phyloP scores from a whole-genome alignment of 78 protist species.

The Dictyostelium citrinum region DNA sequence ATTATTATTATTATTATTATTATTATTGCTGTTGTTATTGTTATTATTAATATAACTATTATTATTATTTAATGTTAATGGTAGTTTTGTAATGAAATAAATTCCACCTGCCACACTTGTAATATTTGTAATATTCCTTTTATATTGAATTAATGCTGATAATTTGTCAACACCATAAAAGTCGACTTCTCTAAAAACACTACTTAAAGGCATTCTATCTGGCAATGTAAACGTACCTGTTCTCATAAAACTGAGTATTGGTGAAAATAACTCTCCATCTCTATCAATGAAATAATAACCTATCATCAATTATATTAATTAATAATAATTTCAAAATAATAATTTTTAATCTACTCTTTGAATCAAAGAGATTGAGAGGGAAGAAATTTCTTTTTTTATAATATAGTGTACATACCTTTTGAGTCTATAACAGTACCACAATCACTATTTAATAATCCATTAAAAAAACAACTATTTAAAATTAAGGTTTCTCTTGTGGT shows the following conservation, averaged over 20 bases:
- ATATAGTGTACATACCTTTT: not conserved
- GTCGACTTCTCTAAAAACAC: not conserved
- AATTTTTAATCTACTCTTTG: too few species aligned
- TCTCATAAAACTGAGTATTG: slow-evolving; percentile 29
- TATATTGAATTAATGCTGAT: not conserved
- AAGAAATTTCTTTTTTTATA: too few species aligned
- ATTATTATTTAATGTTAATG: not conserved
- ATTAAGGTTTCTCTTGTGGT: slow-evolving; percentile 37
- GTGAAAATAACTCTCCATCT: slow-evolving; percentile 51
- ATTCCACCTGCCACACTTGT: not conserved
- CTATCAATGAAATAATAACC: slow-evolving; percentile 59
- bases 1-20: not conserved
- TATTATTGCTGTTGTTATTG: not conserved
- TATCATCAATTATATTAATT: not conserved
- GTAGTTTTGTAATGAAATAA: not conserved
- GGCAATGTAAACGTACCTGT: not conserved
- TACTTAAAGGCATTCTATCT: not conserved
- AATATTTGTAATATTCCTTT: not conserved
- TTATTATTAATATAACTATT: not conserved
- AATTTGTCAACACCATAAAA: slow-evolving; percentile 19
- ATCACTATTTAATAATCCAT: not conserved
- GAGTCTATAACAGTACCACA: not conserved
- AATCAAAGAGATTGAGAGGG: too few species aligned
- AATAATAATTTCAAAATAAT: not conserved
- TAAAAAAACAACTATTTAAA: slow-evolving; percentile 4